Conservation (phyloP, 1,284 basidiomycete genomes). For the Singerocomus rubriflavus region DNA sequence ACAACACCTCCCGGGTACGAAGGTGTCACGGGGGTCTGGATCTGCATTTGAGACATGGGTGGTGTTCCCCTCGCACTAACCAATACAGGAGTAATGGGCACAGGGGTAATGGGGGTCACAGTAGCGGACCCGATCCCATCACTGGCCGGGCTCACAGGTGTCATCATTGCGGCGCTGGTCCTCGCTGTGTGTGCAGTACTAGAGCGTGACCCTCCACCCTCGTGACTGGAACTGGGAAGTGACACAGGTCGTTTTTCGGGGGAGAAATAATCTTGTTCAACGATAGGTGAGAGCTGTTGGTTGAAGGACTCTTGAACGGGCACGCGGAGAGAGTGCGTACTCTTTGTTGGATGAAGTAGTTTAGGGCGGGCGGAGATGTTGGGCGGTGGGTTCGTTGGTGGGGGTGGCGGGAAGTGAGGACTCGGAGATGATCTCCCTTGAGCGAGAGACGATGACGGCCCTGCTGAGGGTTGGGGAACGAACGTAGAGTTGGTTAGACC, state of each 20-base stretch:
- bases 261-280: slow-evolving; percentile 53
- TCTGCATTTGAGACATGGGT: slow-evolving; percentile 11
- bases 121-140: slow-evolving; percentile 20
- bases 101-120: slow-evolving; percentile 28
- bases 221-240: slow-evolving; percentile 31
- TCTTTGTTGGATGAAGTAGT: slow-evolving; percentile 29
- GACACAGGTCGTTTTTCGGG: slow-evolving; percentile 39
- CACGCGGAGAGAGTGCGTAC: slow-evolving; percentile 36
- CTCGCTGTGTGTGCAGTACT: slow-evolving; percentile 26
- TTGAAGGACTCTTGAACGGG: slow-evolving; percentile 35
- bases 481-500: slow-evolving; percentile 9
- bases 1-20: slow-evolving; percentile 18
- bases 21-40: slow-evolving; percentile 28
- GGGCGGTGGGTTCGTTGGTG: slow-evolving; percentile 29
- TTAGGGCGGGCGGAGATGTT: slow-evolving; percentile 23
- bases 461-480: slow-evolving; percentile 6
- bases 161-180: slow-evolving; percentile 25
- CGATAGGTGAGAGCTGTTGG: slow-evolving; percentile 52
- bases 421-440: slow-evolving; percentile 27
- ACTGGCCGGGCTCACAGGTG: slow-evolving; percentile 26
- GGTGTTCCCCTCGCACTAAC: slow-evolving; percentile 16
- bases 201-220: slow-evolving; percentile 22
- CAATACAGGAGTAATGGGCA: slow-evolving; percentile 29
- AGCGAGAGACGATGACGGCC: slow-evolving; percentile 13
- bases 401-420: slow-evolving; percentile 28